Conservation (phyloP, 2,329 filamentous ascomycete genomes). For the Pseudogymnoascus sp. region DNA sequence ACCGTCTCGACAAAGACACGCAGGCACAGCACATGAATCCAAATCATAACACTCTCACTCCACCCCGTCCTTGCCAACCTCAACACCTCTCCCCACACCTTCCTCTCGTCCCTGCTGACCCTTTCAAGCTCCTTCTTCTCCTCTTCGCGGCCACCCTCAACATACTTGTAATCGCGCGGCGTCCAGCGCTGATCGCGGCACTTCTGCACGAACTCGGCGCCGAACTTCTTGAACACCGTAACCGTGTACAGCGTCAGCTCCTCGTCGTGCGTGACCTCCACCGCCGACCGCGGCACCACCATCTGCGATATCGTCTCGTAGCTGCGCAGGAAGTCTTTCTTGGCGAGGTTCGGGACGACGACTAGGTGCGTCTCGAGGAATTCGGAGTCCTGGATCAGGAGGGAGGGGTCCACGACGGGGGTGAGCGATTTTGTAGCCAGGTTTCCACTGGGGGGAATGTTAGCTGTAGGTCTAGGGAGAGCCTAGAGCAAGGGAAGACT, state of each 20-base stretch:
- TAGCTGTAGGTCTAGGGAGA: constrained; percentile 14
- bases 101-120: constrained; percentile 75
- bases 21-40: constrained; percentile 84
- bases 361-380: constrained; percentile 94
- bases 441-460: constrained; percentile 57
- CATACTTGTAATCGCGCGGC: constrained; percentile 87
- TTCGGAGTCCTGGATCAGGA: constrained; percentile 83
- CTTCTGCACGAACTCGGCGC: constrained; percentile 81
- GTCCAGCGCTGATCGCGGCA: constrained; percentile 91
- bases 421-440: constrained; percentile 88
- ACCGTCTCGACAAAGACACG: constrained; percentile 97
- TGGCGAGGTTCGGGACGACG: constrained; percentile 69
- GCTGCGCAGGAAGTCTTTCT: constrained; percentile 79
- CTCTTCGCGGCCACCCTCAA: constrained; percentile 80
- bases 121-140: constrained; percentile 81
- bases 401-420: constrained; percentile 72
- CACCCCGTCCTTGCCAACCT: constrained; percentile 84
- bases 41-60: constrained; percentile 92
- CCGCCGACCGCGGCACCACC: constrained; percentile 85
- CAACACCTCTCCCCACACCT: constrained; percentile 86
- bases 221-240: constrained; percentile 88
- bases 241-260: constrained; percentile 86
- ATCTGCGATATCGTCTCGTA: constrained; percentile 87
- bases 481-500: constrained; percentile 22
- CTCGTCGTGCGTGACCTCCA: constrained; percentile 72